Evolutionary conservation across 2,329 filamentous ascomycete species (phyloP), one percentile per base, ranked within the genome.

Genomic region (Diaporthe nobilis): DNA sequence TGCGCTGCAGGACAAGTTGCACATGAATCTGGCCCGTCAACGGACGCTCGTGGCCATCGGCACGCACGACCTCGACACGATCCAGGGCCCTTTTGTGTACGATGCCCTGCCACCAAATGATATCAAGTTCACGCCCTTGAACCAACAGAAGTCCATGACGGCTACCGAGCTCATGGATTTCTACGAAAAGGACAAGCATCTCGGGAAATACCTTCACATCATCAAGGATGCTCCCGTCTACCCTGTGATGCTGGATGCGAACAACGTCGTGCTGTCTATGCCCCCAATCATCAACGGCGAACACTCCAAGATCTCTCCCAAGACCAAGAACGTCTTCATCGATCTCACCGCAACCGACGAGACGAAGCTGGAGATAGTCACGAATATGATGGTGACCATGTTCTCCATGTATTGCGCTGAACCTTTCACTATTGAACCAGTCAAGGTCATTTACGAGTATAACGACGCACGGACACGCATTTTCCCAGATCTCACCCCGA

Each of bases 261-360:
- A 98, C 82, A 90, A 92, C 58, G 92, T 91, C 60, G 95, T 99
- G 49, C 96, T 97, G 86, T 98, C 96, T 10, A 89, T 99, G 81
- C 97, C 97, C 1, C 97, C 97, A 25, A 98, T 99, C 81, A 99
- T 99, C 89, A 99, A 99, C 87, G 92, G 96, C 81, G 92, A 99
- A 82, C 96, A 97, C 86, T 98, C 96, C 81, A 99, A 99, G 87
- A 99, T 99, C 83, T 95, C 93, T 10, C 87, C 97, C 60, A 87
- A 97, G 83, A 98, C 96, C 75, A 96, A 91, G 82, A 98, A 99
- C 82, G 92, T 99, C 82, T 94, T 99, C 85, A 97, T 99, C 84
- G 97, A 99, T 85, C 95, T 98, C 81, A 99, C 97, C 10, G 97
- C 96, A 55, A 96, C 95, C 55, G 97, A 99, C 84, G 93, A 94